A percentile compares a stretch with the other conserved stretches of the same genome.
Conservation (phyloP, 2,329 filamentous ascomycete genomes). For the Podosphaera xanthii region DNA sequence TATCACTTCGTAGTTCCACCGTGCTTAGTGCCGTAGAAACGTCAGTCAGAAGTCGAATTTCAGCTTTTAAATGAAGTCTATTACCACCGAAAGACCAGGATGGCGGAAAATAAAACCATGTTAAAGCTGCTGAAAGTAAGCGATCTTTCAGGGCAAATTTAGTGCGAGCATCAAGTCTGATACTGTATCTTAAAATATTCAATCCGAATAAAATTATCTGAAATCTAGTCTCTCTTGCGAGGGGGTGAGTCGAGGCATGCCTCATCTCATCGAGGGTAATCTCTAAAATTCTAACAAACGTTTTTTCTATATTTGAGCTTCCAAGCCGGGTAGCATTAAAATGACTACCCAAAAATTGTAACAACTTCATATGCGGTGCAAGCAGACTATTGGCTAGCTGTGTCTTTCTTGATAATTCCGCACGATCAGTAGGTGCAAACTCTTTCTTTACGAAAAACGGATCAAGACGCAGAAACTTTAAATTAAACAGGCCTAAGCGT, state of each 20-base stretch:
- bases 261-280: slow-evolving; percentile 56
- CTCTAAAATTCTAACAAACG: slow-evolving; percentile 63
- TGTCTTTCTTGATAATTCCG: slow-evolving; percentile 48
- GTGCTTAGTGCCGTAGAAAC: slow-evolving; percentile 43
- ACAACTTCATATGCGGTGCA: slow-evolving; percentile 60
- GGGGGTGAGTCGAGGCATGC: slow-evolving; percentile 51
- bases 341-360: slow-evolving; percentile 83
- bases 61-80: slow-evolving; percentile 76
- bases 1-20: slow-evolving; percentile 33
- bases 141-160: slow-evolving; percentile 76
- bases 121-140: slow-evolving; percentile 62
- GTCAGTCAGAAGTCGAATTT: slow-evolving; percentile 60
- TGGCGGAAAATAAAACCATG: slow-evolving; percentile 68
- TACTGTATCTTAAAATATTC: slow-evolving; percentile 51
- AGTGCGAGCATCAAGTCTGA: slow-evolving; percentile 35
- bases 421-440: slow-evolving; percentile 74
- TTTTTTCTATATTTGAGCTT: slow-evolving; percentile 55
- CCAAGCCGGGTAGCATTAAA: slow-evolving; percentile 83
- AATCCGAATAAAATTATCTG: slow-evolving; percentile 68
- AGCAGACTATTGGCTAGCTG: slow-evolving; percentile 63
- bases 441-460: slow-evolving; percentile 84
- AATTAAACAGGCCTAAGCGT: slow-evolving; percentile 61
- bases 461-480: slow-evolving; percentile 48
- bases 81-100: slow-evolving; percentile 95
- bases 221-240: slow-evolving; percentile 81